A percentile compares a stretch with the other conserved stretches of the same genome.
phyloP scores from a whole-genome alignment of 75 land plant genomes.

The Pseudotsuga menziesii region DNA sequence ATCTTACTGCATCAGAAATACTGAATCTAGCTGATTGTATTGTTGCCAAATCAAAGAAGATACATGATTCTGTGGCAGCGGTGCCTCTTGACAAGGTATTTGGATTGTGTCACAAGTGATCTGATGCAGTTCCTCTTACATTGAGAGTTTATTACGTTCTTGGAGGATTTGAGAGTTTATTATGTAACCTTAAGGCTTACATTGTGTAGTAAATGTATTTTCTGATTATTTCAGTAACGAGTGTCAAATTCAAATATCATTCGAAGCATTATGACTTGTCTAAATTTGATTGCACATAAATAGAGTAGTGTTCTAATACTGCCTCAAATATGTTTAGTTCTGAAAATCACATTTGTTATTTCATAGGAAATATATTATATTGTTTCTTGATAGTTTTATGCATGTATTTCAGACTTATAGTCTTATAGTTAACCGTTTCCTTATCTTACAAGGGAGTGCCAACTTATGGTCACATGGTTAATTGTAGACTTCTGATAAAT shows the following conservation, averaged over 20 bases:
- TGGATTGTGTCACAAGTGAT: background rate
- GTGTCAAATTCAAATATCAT: background rate
- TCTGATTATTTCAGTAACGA: background rate
- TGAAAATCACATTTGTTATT: background rate
- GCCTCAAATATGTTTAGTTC: background rate
- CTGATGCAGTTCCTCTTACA: background rate
- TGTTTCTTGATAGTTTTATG: background rate
- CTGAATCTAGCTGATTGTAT: constrained; percentile 52
- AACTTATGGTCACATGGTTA: background rate
- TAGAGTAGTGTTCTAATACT: background rate
- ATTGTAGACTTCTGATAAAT: no score
- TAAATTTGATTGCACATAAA: no score
- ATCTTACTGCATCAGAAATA: constrained; percentile 66
- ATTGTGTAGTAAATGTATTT: background rate
- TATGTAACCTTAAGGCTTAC: background rate
- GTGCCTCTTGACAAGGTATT: constrained; percentile 77
- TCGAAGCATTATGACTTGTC: background rate
- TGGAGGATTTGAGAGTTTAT: background rate
- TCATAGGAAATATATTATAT: background rate
- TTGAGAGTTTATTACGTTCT: constrained; percentile 2
- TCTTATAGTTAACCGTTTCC: background rate
- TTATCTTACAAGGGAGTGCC: background rate
- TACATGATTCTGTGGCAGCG: constrained; percentile 76
- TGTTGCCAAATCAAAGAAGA: constrained; percentile 61
- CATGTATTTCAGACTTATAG: background rate